Base-by-base conservation (phyloP, 2,329 filamentous ascomycete genomes). In the Dichotomopilus funicola region DNA sequence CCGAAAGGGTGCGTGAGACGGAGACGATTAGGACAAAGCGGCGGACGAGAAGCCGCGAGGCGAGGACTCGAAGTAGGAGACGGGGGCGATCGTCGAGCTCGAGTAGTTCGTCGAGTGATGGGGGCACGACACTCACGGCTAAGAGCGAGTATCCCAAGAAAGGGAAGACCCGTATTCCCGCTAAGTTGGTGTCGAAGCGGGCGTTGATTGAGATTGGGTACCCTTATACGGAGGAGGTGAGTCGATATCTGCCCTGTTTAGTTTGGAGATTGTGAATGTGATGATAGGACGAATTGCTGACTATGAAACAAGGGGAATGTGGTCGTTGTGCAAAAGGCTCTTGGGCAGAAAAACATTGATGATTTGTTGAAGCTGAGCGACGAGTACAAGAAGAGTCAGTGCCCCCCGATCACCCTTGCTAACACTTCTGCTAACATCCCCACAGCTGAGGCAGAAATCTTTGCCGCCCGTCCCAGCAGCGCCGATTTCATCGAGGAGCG, bases 311-410 rank as follows among this genome's bases (percentile, higher is more conserved):
- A 94, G 88, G 89, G 87, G 41, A 86, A 87, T 62, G 87, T 87
- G 27, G 83, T 94, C 63, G 81, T 96, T 51, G 84, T 97, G 37
- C 83, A 88, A 63, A 87, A 89, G 66, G 91, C 92, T 8, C 78
- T 97, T 5, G 88, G 89, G 12, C 91, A 95, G 64, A 84, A 92
- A 13, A 90, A 96, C 64, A 96, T 96, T 60, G 91, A 96, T 63
- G 88, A 95, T 65, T 78, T 96, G 45, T 87, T 96, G 64, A 86
- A 83, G 65, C 76, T 91, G 49, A 95, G 89, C 70, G 88, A 91
- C 65, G 83, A 87, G 36, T 91, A 89, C 71, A 85, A 80, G 67
- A 79, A 80, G 66, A 76, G 79, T 81, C 64, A 66, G 75, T 65
- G 5, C 1, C 34, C 8, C 38, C 37, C 19, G 19, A 27, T 27